Base-by-base conservation (phyloP, 116 monocot genomes). In the Iris pallida region DNA sequence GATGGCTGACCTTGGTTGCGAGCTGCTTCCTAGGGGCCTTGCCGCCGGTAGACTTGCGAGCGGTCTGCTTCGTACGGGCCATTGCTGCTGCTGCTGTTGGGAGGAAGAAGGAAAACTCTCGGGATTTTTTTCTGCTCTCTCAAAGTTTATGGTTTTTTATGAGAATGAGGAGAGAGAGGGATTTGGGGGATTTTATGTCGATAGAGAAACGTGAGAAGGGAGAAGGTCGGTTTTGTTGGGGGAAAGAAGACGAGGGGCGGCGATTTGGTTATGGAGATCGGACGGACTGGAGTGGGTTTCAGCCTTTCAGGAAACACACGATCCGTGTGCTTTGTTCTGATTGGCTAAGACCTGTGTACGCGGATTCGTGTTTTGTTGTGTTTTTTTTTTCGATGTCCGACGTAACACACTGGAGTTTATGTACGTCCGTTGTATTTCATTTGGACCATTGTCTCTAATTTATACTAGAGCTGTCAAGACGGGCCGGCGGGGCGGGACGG, bases 11-110 rank as follows among this genome's bases (percentile, higher is more conserved):
- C 69, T 69, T 68, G 14, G 69, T 69, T 57, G 69, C 69, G 0
- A 69, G 69, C 58, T 69, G 69, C 69, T 69, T 69, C 11, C 69
- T 44, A 3, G 69, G 69, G 10, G 69, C 69, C 45, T 69, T 69
- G 57, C 69, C 69, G 10, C 69, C 69, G 20, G 69, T 69, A 4
- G 69, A 69, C 69, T 69, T 69, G 46, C 69, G 69, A 6, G 69
- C 69, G 2, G 69, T 69, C 20, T 69, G 69, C 69, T 69, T 69
- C 20, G 69, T 69, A 58, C 69, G 69, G 17, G 69, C 69, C 69
- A 69, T 69, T 47, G 11, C 12, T 8, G 57, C 1, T 12, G n/a
- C n/a, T n/a, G n/a, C n/a, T 49, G 10, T 49, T 9, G 12, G 4
- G 12, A 47, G 9, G 47, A 47, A 12, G 12, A 12, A 8, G 13